Evolutionary conservation across 495 filamentous ascomycete species (phyloP), one percentile per base, ranked within the genome.

Genomic region (Staphylotrichum tortipilum): DNA sequence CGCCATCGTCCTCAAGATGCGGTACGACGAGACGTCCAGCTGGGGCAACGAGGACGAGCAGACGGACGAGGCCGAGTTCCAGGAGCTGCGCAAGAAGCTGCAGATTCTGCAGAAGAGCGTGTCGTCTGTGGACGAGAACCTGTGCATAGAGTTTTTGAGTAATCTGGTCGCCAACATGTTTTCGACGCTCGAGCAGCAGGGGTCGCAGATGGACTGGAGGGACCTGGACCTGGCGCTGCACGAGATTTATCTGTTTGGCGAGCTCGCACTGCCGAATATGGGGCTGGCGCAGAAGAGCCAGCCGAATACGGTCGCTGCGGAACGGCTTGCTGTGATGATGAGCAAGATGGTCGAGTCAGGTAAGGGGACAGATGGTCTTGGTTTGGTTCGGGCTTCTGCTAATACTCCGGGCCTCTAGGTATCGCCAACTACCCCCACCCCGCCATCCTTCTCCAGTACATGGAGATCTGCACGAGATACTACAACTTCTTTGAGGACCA

Each of bases 21-120:
- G 90, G 56, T 96, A 92, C 60, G 94, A 97, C 57, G 89, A 95
- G 60, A 94, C 92, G 10, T 83, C 87, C 0, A 84, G 79, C 22
- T 99, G 92, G 94, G 91, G 89, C 19, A 83, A 88, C 37, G 92
- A 96, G 60, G 90, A 94, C 51, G 88, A 92, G 47, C 83, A 89
- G 65, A 94, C 89, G 2, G 92, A 99, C 62, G 94, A 97, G 63
- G 94, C 92, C n/a, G 92, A 99, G 62, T 97, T 97, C 60, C 86
- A 94, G 56, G 91, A 96, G 44, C 79, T 97, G 34, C 79, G 94
- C 44, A 95, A 94, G 62, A 75, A 83, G 50, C 72, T 99, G 39
- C 87, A 91, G 59, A 80, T 87, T 21, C 71, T 97, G 21, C 92
- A 99, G 66, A 92, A 96, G 68, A 85, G 81, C 24, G 79, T 96